phyloP scores from a whole-genome alignment of 805 yeast species.

The Lipomyces lipofer region DNA sequence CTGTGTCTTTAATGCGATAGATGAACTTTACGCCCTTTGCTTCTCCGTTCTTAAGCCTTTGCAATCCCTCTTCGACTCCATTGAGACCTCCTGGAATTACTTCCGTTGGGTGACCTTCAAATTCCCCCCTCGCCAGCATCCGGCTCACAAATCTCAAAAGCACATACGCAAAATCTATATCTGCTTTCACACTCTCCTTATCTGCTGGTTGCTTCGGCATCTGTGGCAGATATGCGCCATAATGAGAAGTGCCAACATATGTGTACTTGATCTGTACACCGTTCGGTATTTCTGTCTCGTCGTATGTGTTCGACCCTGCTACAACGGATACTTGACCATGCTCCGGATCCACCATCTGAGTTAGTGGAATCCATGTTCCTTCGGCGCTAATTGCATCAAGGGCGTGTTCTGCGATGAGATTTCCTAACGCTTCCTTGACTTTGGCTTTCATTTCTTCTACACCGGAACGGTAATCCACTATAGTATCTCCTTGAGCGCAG shows the following conservation, averaged over 20 bases:
- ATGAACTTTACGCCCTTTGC: neutral
- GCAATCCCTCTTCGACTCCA: slow-evolving; percentile 5
- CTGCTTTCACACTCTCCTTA: neutral
- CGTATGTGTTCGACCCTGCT: neutral
- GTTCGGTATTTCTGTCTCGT: neutral
- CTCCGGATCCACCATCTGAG: slow-evolving; percentile 5
- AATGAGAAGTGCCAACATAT: neutral
- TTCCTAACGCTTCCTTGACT: slow-evolving; percentile 2
- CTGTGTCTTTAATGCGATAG: neutral
- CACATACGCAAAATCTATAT: slow-evolving; percentile 7
- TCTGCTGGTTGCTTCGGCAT: neutral
- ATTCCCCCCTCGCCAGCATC: slow-evolving; percentile 4
- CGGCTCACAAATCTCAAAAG: neutral
- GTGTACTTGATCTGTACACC: neutral
- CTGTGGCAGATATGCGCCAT: neutral
- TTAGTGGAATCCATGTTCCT: neutral
- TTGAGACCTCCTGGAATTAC: slow-evolving; percentile 7
- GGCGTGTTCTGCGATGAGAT: neutral
- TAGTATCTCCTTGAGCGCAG: slow-evolving; percentile 9
- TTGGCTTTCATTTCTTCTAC: neutral
- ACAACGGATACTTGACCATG: neutral
- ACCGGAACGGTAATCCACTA: slow-evolving; percentile 13
- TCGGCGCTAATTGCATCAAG: slow-evolving; percentile 6
- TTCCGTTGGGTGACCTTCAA: slow-evolving; percentile 7
- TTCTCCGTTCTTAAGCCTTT: neutral